A percentile compares a stretch with the other conserved stretches of the same genome.
Evolutionary conservation across 2,329 filamentous ascomycete genomes (phyloP).

Genomic region (Fusarium oxysporum): DNA sequence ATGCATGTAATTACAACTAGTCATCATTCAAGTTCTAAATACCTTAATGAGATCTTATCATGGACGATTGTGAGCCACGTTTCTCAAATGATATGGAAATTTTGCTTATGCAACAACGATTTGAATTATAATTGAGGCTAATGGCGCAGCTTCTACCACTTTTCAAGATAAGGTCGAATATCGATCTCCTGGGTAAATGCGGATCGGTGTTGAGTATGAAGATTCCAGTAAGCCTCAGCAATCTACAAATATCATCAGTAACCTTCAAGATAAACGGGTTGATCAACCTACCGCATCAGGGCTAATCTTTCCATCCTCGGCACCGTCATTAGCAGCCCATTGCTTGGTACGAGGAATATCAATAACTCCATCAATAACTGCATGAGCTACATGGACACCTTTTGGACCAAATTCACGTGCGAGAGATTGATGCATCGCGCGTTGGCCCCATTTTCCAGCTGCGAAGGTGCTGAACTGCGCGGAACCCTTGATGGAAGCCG

Average conservation of each 20-base stretch:
- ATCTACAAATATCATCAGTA: constrained; percentile 64
- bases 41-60: neutral
- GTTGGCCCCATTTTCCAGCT: constrained; percentile 81
- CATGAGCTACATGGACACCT: constrained; percentile 85
- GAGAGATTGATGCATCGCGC: constrained; percentile 79
- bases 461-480: constrained; percentile 78
- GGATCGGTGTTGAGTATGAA: constrained; percentile 83
- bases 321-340: constrained; percentile 56
- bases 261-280: fast-evolving
- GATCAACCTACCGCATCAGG: constrained; percentile 74
- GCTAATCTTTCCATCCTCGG: constrained; percentile 72
- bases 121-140: too few species aligned
- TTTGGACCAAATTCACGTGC: constrained; percentile 86
- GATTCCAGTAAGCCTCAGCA: constrained; percentile 85
- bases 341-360: constrained; percentile 79
- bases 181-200: constrained; percentile 87
- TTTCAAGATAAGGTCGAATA: constrained; percentile 83
- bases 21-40: too few species aligned
- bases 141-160: constrained; percentile 68
- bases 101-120: neutral
- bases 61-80: neutral
- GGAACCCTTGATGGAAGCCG: constrained; percentile 80
- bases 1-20: too few species aligned
- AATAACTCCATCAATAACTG: constrained; percentile 86
- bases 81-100: fast-evolving